phyloP scores from a whole-genome alignment of 768 basidiomycete genomes.

The Pholiota molesta region DNA sequence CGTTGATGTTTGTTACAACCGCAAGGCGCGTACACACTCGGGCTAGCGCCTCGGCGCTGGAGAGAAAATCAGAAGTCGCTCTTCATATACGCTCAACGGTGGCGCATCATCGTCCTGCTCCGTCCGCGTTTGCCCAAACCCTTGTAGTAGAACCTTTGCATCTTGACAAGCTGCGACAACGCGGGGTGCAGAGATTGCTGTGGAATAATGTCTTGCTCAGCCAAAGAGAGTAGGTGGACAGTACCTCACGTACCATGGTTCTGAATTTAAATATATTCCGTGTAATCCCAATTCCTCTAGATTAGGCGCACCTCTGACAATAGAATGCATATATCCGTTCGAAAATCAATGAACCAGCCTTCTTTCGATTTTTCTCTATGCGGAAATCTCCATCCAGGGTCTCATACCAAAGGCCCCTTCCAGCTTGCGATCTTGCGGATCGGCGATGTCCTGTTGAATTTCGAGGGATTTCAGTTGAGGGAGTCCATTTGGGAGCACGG shows the following conservation, averaged over 20 bases:
- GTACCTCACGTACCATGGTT: not conserved
- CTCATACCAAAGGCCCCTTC: not conserved
- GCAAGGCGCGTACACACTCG: not conserved
- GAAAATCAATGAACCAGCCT: not conserved
- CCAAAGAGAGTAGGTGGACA: not conserved
- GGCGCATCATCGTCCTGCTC: no score
- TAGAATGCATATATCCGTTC: conserved; percentile 16
- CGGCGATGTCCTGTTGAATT: not conserved
- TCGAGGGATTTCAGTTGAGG: not conserved
- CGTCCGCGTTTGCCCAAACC: not conserved
- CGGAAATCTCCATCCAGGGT: not conserved
- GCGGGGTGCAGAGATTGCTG: not conserved
- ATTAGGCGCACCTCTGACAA: conserved; percentile 16
- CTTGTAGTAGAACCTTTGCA: not conserved
- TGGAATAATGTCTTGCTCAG: not conserved
- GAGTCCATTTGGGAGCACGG: not conserved
- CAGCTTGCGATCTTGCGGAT: not conserved
- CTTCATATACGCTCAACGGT: not conserved
- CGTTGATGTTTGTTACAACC: not conserved
- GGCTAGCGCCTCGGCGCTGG: not conserved
- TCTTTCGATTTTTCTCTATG: not conserved
- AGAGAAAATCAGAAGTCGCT: not conserved
- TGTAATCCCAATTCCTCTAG: conserved; percentile 12
- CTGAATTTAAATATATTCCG: not conserved
- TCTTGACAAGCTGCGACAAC: not conserved